Evolutionary conservation across 202 grass and related monocot species (phyloP).

Genomic region (Zoysia matrella): DNA sequence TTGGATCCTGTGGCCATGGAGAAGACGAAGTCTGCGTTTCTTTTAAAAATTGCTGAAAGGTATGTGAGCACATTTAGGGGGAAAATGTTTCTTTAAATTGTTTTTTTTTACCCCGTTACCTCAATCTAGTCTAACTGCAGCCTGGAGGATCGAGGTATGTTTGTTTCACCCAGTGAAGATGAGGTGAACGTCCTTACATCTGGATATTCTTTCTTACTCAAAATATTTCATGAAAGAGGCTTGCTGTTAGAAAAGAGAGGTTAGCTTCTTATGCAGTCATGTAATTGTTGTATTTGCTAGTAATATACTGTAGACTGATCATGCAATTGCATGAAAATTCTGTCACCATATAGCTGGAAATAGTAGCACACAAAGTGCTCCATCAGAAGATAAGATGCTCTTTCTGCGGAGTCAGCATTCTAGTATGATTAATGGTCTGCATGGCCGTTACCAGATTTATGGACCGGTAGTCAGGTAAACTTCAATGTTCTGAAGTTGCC

Average conservation of each 20-base stretch:
- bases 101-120: slow-evolving; percentile 5
- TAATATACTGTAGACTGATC: slow-evolving; percentile 12
- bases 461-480: slow-evolving; percentile 88
- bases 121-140: slow-evolving; percentile 55
- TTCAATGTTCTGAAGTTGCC: slow-evolving; percentile 26
- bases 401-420: slow-evolving; percentile 88
- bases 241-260: slow-evolving; percentile 69
- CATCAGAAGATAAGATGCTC: slow-evolving; percentile 77
- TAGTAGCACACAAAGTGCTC: slow-evolving; percentile 52
- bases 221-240: slow-evolving; percentile 90
- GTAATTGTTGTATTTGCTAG: slow-evolving; percentile 24
- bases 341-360: slow-evolving; percentile 57
- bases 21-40: slow-evolving; percentile 91
- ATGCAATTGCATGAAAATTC: slow-evolving; percentile 33
- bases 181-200: slow-evolving; percentile 83
- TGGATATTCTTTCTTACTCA: slow-evolving; percentile 93
- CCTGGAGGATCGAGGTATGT: slow-evolving; percentile 74
- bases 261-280: slow-evolving; percentile 45
- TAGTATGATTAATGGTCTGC: slow-evolving; percentile 99
- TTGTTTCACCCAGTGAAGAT: slow-evolving; percentile 78
- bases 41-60: slow-evolving; percentile 98
- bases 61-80: slow-evolving; percentile 47
- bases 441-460: slow-evolving; percentile 80
- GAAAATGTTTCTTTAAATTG: slow-evolving; percentile 14
- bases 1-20: slow-evolving; percentile 85